phyloP scores from a whole-genome alignment of 805 yeast species.

The Candida railenensis region DNA sequence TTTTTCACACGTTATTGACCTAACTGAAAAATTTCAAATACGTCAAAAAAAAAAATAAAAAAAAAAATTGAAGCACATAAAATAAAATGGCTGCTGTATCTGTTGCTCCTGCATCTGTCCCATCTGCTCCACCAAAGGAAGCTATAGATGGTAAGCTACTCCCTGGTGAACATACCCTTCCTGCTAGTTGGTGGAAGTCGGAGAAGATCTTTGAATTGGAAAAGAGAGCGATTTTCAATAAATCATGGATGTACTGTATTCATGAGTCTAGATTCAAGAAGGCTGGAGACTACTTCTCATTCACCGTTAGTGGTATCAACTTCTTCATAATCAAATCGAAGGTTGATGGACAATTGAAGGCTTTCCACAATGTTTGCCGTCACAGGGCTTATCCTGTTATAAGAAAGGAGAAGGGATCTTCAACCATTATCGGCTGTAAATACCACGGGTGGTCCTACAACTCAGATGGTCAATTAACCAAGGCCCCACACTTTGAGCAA shows the following conservation, averaged over 20 bases:
- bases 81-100: slow-evolving; percentile 18
- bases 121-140: slow-evolving; percentile 25
- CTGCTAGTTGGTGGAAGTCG: slow-evolving; percentile 68
- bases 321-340: slow-evolving; percentile 57
- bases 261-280: slow-evolving; percentile 54
- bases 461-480: slow-evolving; percentile 56
- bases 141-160: slow-evolving; percentile 10
- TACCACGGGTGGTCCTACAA: slow-evolving; percentile 69
- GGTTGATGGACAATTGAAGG: slow-evolving; percentile 48
- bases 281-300: slow-evolving; percentile 57
- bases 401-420: slow-evolving; percentile 58
- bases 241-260: slow-evolving; percentile 55
- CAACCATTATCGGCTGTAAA: slow-evolving; percentile 56
- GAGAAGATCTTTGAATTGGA: slow-evolving; percentile 58
- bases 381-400: slow-evolving; percentile 66
- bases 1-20: too few relatives aligned
- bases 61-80: neutral
- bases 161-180: slow-evolving; percentile 48
- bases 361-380: slow-evolving; percentile 65
- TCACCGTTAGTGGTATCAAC: slow-evolving; percentile 50
- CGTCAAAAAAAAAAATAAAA: too few relatives aligned
- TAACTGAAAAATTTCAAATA: too few relatives aligned
- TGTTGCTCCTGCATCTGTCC: slow-evolving; percentile 11
- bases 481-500: slow-evolving; percentile 61
- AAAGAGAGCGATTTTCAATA: slow-evolving; percentile 55